Evolutionary conservation across 148 eudicot genomes (phyloP).

Genomic region (Rheum nobile): DNA sequence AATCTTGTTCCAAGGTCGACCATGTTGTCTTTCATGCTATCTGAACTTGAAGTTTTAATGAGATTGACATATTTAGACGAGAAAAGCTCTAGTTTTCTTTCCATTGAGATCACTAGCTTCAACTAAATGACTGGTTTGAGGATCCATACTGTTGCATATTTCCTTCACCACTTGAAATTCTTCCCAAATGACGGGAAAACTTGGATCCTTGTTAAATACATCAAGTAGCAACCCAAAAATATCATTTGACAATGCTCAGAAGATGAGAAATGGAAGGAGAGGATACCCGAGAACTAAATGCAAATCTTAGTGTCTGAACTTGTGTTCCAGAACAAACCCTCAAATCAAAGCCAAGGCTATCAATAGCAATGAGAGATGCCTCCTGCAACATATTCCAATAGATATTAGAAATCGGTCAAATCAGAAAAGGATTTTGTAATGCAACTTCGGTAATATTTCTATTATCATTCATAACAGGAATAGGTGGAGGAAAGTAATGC

Average conservation of each 20-base stretch:
- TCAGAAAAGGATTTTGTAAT: not conserved
- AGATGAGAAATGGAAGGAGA: not conserved
- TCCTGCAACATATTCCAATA: conserved; percentile 37
- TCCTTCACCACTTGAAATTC: not conserved
- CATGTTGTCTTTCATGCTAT: not conserved
- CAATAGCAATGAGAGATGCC: conserved; percentile 71
- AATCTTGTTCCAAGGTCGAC: not conserved
- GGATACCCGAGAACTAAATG: conserved; percentile 68
- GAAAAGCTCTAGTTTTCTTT: not conserved
- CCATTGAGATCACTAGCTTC: not conserved
- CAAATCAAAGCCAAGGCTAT: conserved; percentile 88
- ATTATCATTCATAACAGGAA: not conserved
- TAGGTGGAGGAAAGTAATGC: not conserved
- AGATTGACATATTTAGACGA: not conserved
- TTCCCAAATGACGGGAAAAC: not conserved
- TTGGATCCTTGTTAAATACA: not conserved
- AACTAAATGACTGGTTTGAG: not conserved
- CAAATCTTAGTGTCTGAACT: conserved; percentile 81
- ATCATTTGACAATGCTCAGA: not conserved
- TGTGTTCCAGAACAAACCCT: conserved; percentile 90
- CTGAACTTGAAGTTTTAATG: not conserved
- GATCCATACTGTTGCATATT: not conserved
- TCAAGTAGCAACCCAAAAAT: not conserved
- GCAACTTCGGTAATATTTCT: not conserved
- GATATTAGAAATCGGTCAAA: not conserved